Base-by-base conservation (phyloP, 768 basidiomycete species). In the Cyclocybe cylindracea region DNA sequence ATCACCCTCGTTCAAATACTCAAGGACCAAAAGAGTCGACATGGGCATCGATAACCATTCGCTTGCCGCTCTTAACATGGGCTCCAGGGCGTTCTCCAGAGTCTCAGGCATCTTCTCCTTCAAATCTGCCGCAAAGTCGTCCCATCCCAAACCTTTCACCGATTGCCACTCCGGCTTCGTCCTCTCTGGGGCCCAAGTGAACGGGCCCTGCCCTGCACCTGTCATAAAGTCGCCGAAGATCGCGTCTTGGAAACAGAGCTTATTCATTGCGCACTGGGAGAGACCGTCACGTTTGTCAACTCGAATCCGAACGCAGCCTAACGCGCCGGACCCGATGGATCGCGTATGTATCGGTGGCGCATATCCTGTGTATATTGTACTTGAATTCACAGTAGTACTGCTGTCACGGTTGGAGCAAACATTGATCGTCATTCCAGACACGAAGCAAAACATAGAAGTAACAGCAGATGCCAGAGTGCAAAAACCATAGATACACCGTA, bases 151-250 rank as follows among this genome's bases (percentile, higher is more conserved):
- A 5, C 54, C 56, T 16, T 55, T 53, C 37, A 73, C 16, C 1
- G 69, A 66, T 10, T 33, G 38, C 69, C 69, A 73, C 0, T 44
- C 13, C 0, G 50, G 2, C 47, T 62, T 50, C 7, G 63, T 55
- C 7, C 70, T 61, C 18, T 66, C 63, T 2, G 72, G 69, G 4
- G 64, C 67, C 69, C 69, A 73, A 13, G 40, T 39, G 47, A 67
- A 63, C 18, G 51, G 43, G 2, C 60, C 16, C 7, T 43, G 39
- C 19, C 56, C 58, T 3, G 45, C 24, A 40, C 66, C 61, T 29
- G 57, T 7, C 16, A 51, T 31, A 5, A 51, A 48, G 11, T 24
- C 16, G 16, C 24, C 24, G 24, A 67, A 50, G 9, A 31, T 48
- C 16, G 62, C 46, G 44, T 72, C 65, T n/a, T 60, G 43, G 6